Base-by-base conservation (phyloP, 257 asterid genomes). In the Jacaranda mimosifolia region DNA sequence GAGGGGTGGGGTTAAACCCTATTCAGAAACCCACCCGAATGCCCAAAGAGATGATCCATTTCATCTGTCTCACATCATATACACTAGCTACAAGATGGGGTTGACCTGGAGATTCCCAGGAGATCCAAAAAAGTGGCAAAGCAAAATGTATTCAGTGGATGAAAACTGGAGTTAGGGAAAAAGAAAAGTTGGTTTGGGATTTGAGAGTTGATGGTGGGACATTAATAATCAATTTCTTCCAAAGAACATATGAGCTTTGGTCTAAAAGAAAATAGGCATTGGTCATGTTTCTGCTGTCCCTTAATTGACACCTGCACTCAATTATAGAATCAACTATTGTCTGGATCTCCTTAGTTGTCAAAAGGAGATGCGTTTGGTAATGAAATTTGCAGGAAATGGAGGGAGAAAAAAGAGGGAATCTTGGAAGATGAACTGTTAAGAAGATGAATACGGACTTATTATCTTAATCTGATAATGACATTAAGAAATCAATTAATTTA, bases 81-180 rank as follows among this genome's bases (percentile, higher is more conserved):
- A 55, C 59, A 13, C 3, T 42, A 17, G n/a, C 46, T 62, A 11
- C 65, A 17, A 66, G 79, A 77, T 76, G 2, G 2, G 63, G 87
- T 92, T 88, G 94, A 90, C 91, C 86, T 80, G 21, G 80, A 39
- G 86, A 80, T 63, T 77, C 84, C 80, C 75, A 64, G 43, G 65
- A 21, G 66, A 81, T 73, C 51, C 68, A 62, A 56, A 77, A 77
- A 78, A 82, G 63, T 7, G 11, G 36, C 63, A 56, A 17, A 17
- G 53, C 36, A n/a, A 69, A 49, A 26, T 65, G 46, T 36, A 77
- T 67, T 62, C 68, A 75, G 89, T 86, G 93, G 97, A 75, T 65
- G 87, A 59, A 77, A 77, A 75, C 43, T 75, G 63, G 76, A 79
- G 59, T 15, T 49, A 42, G 79, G 59, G 58, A 65, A 72, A 12